Base-by-base conservation (phyloP, 2,329 filamentous ascomycete genomes). In the Rhynchosporium agropyri region DNA sequence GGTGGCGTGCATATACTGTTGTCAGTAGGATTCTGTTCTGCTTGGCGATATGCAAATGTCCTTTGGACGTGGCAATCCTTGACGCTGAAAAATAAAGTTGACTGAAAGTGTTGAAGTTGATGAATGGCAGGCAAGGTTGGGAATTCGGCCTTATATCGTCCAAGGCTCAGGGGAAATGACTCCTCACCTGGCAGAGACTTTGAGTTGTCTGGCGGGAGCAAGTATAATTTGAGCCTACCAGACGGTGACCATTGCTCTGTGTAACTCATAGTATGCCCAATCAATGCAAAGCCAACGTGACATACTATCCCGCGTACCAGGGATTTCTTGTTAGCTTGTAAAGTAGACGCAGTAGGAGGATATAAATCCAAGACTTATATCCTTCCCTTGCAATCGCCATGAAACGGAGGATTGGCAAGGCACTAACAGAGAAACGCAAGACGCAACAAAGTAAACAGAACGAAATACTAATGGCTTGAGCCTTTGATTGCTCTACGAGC, bases 111-210 rank as follows among this genome's bases (percentile, higher is more conserved):
- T 54, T 40, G n/a, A 40, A 40, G 7, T 28, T 10, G 38, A 42
- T 28, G 28, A 10, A 40, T 54, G 51, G 28, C 33, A 40, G 38
- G n/a, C n/a, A 33, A 10, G 28, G 51, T n/a, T 15, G 33, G 51
- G n/a, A 20, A 33, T 20, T 54, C 33, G 33, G 29, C 26, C 20
- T 26, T 6, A 20, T 42, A 15, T 33, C 40, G n/a, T 20, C 51
- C 51, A 54, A 54, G 51, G 51, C 38, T 20, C 33, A 28, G 38
- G 20, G 40, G 20, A 42, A 26, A 20, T 42, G 15, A 29, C 51
- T 54, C 51, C 51, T 54, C 51, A 40, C 51, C 40, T 40, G 51
- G 51, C 51, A 36, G 51, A 40, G 51, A 40, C 51, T 54, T 54
- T 33, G 51, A 42, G 51, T 15, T 38, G 51, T 42, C 40, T 33